phyloP scores from a whole-genome alignment of 768 basidiomycete species.

The Daedaleopsis sinensis region DNA sequence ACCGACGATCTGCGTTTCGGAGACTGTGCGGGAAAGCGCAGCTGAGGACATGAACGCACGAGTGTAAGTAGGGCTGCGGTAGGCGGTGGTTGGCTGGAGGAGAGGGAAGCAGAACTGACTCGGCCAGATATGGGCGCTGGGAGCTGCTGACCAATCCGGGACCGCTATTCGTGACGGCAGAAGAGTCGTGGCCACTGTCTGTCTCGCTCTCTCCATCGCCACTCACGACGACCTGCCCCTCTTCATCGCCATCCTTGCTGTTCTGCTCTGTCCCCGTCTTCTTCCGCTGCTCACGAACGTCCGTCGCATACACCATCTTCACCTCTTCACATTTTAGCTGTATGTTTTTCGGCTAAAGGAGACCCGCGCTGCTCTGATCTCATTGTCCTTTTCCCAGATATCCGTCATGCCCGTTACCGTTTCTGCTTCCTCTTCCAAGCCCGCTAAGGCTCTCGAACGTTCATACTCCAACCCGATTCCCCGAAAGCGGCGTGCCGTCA shows the following conservation, averaged over 20 bases:
- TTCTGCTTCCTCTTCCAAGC: slow-evolving; percentile 13
- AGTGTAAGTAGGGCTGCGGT: background rate
- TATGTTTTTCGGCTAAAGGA: slow-evolving; percentile 5
- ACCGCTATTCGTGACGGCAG: slow-evolving; percentile 17
- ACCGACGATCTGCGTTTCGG: background rate
- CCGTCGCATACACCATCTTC: background rate
- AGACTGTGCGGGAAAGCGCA: background rate
- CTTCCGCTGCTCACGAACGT: background rate
- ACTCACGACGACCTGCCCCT: slow-evolving; percentile 19
- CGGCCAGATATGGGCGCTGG: slow-evolving; percentile 9
- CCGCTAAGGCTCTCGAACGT: slow-evolving; percentile 15
- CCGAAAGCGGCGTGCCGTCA: slow-evolving; percentile 47
- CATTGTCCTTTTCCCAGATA: slow-evolving; percentile 8
- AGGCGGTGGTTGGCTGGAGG: background rate
- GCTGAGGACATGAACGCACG: background rate
- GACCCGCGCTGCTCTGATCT: background rate
- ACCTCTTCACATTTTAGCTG: background rate
- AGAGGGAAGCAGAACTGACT: slow-evolving; percentile 8
- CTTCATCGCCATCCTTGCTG: slow-evolving; percentile 6
- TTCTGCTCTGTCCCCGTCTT: background rate
- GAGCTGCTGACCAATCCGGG: slow-evolving; percentile 21
- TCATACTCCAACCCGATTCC: slow-evolving; percentile 21
- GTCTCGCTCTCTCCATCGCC: slow-evolving; percentile 15
- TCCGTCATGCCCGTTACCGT: slow-evolving; percentile 20
- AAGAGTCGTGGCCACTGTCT: slow-evolving; percentile 16